phyloP scores from a whole-genome alignment of 257 asterid genomes.

The Lithospermum erythrorhizon region DNA sequence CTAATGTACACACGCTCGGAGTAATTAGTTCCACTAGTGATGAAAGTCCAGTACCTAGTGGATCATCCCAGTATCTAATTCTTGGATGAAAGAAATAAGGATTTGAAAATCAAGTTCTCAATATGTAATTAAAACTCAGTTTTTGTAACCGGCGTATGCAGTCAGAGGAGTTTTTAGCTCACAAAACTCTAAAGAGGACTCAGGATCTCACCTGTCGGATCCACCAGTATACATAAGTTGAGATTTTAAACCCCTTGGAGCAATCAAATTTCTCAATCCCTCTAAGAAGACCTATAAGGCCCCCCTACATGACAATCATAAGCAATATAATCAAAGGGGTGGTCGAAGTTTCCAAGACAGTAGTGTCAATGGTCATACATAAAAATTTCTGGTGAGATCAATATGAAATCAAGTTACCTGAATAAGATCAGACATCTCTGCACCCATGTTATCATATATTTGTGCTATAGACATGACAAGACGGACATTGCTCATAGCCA shows the following conservation, averaged over 20 bases:
- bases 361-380: not conserved
- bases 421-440: constrained; percentile 83
- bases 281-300: constrained; percentile 79
- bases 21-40: not conserved
- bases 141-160: not conserved
- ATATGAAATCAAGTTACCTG: constrained; percentile 46
- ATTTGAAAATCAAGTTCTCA: not conserved
- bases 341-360: not conserved
- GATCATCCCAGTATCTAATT: not conserved
- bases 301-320: constrained; percentile 49
- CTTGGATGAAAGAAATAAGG: not conserved
- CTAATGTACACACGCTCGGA: not conserved
- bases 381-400: not conserved
- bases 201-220: constrained; percentile 63
- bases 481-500: constrained; percentile 92
- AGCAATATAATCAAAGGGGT: not conserved
- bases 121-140: not conserved
- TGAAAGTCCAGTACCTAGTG: not conserved
- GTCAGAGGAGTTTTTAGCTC: not conserved
- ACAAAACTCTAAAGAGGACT: not conserved
- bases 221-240: constrained; percentile 99
- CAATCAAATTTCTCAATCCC: constrained; percentile 95
- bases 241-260: constrained; percentile 87
- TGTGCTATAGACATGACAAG: constrained; percentile 96
- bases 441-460: constrained; percentile 89